A percentile compares a stretch with the other conserved stretches of the same genome.
Evolutionary conservation across 106 monocot species (phyloP).

Genomic region (Platanthera zijinensis): DNA sequence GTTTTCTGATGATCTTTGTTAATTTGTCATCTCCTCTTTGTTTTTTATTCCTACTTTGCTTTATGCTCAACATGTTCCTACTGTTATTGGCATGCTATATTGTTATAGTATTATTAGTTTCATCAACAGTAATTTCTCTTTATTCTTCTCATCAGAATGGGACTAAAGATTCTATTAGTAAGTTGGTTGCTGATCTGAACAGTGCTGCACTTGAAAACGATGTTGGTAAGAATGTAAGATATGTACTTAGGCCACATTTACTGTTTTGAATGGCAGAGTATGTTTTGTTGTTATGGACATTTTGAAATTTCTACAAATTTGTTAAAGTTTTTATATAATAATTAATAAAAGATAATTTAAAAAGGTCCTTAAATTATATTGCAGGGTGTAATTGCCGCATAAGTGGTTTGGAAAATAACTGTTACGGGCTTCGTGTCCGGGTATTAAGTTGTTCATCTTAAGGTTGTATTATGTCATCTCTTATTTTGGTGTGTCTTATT

Average conservation of each 20-base stretch:
- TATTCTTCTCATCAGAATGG: slow-evolving; percentile 56
- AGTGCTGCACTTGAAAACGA: slow-evolving; percentile 64
- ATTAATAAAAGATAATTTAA: too few relatives aligned
- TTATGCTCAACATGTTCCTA: not conserved
- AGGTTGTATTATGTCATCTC: too few relatives aligned
- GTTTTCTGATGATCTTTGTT: not conserved
- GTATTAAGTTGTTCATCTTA: too few relatives aligned
- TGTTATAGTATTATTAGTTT: not conserved
- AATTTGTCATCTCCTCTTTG: not conserved
- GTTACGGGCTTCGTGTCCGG: too few relatives aligned
- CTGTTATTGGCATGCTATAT: too few relatives aligned
- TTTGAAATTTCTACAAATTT: not conserved
- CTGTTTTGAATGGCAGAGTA: not conserved
- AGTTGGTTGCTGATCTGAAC: slow-evolving; percentile 77
- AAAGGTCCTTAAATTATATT: too few relatives aligned
- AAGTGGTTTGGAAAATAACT: too few relatives aligned
- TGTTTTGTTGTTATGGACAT: not conserved
- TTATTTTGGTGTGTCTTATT: too few relatives aligned
- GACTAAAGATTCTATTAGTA: slow-evolving; percentile 78
- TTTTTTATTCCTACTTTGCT: not conserved
- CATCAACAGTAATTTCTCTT: slow-evolving; percentile 3
- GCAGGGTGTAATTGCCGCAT: too few relatives aligned
- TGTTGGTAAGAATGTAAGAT: slow-evolving; percentile 93
- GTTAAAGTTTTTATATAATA: too few relatives aligned
- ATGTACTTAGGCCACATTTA: not conserved